Conservation (phyloP, 352 stramenopile genomes). For the Globisporangium paroecandrum region DNA sequence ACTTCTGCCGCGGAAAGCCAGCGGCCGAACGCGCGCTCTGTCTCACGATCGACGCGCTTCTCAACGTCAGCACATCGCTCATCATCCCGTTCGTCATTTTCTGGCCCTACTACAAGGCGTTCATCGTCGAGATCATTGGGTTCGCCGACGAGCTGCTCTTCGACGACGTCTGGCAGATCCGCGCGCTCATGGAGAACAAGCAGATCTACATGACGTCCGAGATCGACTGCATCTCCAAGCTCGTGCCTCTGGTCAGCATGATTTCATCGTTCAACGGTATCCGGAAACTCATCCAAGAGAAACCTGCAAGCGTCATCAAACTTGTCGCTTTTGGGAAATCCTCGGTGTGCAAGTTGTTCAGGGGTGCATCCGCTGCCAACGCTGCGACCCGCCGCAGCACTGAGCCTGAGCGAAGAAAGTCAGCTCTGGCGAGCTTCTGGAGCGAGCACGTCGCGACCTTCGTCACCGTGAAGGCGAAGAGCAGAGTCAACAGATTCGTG, state of each 20-base stretch:
- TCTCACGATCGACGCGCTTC: conserved; percentile 22
- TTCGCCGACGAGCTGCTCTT: conserved; percentile 14
- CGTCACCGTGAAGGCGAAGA: conserved; percentile 3
- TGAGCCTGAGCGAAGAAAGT: background rate
- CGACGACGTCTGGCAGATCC: conserved; percentile 16
- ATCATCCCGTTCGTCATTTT: conserved; percentile 19
- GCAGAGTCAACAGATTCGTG: conserved; percentile 8
- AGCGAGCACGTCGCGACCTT: conserved; percentile 9
- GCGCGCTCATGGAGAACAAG: conserved; percentile 17
- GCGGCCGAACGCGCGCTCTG: conserved; percentile 21
- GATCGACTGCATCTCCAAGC: conserved; percentile 12
- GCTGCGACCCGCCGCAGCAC: background rate
- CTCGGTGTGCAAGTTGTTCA: background rate
- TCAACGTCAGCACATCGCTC: conserved; percentile 21
- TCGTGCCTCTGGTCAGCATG: conserved; percentile 14
- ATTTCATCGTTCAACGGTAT: conserved; percentile 17
- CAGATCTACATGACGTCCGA: conserved; percentile 12
- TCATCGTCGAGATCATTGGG: conserved; percentile 9
- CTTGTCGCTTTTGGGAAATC: background rate
- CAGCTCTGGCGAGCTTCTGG: conserved; percentile 8
- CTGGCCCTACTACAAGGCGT: conserved; percentile 13
- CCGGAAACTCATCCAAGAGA: conserved; percentile 11
- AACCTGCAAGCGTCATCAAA: background rate
- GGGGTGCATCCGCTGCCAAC: background rate
- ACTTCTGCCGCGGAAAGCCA: conserved; percentile 6